Evolutionary conservation across 2,329 filamentous ascomycete species (phyloP), one percentile per base, ranked within the genome.

Genomic region (Diaporthe helianthi): DNA sequence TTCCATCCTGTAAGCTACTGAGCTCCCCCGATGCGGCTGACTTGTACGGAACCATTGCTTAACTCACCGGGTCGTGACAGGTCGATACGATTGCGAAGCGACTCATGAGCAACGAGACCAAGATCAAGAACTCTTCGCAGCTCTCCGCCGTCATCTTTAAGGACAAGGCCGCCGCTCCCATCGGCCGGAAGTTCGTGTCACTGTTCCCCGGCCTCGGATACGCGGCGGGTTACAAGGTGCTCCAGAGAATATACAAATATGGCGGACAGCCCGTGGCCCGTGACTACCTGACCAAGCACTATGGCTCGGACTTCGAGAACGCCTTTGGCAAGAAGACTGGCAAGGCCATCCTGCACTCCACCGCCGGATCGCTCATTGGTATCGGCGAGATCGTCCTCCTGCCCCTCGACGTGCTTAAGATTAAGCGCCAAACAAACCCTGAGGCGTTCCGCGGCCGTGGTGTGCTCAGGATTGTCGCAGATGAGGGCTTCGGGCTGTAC

Each of bases 371-470:
- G 83, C 79, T 99, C 77, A 97, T 99, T 78, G 96, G 96, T 76
- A 97, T 99, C 76, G 96, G 96, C 78, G 96, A 99, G 84, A 97
- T 99, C 73, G 89, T 99, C 70, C 89, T 99, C 36, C 88, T 99
- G 49, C 96, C 96, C 51, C 89, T 99, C 71, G 96, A 99, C 76
- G 95, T 99, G 47, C 88, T 99, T 73, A 99, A 99, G 89, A 99
- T 99, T 85, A 99, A 99, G 89, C 91, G 96, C 77, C 96, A 99
- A 85, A 99, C 96, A 74, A 99, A 99, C 86, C 96, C 96, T 49
- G 96, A 98, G 79, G 94, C 96, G 44, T 99, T 99, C 90, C 90
- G 94, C 74, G 95, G 95, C 75, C 92, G 96, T 76, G 96, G 96
- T 72, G 86, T 99, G 71, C 84, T 98, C 79, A 91, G 87, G 82